Evolutionary conservation across 768 basidiomycete genomes (phyloP), one percentile per base, ranked within the genome.

Genomic region (Suillus luteus): DNA sequence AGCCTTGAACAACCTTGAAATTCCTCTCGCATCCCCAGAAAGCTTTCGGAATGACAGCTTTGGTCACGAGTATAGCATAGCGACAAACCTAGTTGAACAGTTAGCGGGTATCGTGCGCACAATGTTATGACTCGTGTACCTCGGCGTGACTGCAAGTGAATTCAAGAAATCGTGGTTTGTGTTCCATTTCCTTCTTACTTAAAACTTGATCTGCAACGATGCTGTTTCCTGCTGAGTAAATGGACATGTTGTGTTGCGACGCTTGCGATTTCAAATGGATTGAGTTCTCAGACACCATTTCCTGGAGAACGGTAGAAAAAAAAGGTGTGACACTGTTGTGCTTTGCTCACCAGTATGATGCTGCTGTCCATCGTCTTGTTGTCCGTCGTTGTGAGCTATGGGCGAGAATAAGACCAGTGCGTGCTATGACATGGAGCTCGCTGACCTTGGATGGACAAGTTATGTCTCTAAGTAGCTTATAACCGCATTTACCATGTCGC

Each of bases 1-100:
- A 78, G 43, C 76, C 70, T 62, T 86, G 78, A n/a, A 93, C 74
- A 17, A 85, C 65, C 60, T 84, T 80, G 54, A 86, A 82, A 70
- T 98, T 98, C 49, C 66, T 74, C 44, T 79, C 72, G 27, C 83
- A 87, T 15, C 95, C 95, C 93, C 95, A 96, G 65, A 96, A 84
- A 14, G 79, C 78, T 35, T 83, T 82, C 2, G 92, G 93, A 61
- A 96, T 87, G 15, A 95, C 86, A 9, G 80, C 70, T 63, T 86
- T 85, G 1, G 92, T 90, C 49, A 90, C 79, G 3, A 85, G 71
- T 5, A 79, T 77, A 11, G 85, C 85, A 76, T 87, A 96, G 31
- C 86, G 82, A 69, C 81, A 88, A 37, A 95, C 91, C 92, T 95
- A 40, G 0, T 37, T 33, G 24, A 35, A 61, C 33, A 11, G 19